Base-by-base conservation (phyloP, 1,284 basidiomycete species). In the Malassezia cuniculi region DNA sequence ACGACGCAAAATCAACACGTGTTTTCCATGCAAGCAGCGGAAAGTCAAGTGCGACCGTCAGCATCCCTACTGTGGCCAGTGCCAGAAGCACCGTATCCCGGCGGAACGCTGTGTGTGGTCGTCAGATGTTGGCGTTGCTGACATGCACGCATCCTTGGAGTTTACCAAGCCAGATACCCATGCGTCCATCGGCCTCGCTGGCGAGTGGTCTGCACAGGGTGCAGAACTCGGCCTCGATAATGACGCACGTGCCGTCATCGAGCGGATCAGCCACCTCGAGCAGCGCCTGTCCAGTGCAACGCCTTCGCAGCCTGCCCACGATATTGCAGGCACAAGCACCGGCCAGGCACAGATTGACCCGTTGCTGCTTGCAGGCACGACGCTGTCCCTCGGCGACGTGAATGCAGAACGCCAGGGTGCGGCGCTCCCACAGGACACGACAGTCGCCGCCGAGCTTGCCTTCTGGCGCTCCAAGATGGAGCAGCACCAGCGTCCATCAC, bases 1-100 rank as follows among this genome's bases (percentile, higher is more conserved):
- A 33, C 43, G 60, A 1, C 51, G 60, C 28, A 62, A 62, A 31
- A 57, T 62, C 36, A 62, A 62, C 39, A 62, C 60, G 15, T 62
- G 60, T 29, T 47, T 60, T 4, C 55, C 57, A n/a, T 62, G 60
- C 50, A 62, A 62, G 45, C 47, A 47, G 14, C 51, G 57, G 33
- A 56, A 57, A 36, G 54, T 59, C 11, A 57, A 59, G 38, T 61
- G 58, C 34, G 60, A 63, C 50, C 54, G 56, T 36, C 52, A 51
- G 21, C 51, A 56, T 4, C 60, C 60, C 1, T 50, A 54, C 28
- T 63, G 60, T 16, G 60, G 60, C 1, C 57, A 55, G 16, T 63
- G 60, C 32, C 53, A 53, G 30, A 55, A 57, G 39, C 52, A 57
- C 18, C 46, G 53, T n/a, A 42, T 61, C n/a, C 47, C 54, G 3